These are phyloP conservation scores for Dalbergia oliveri DNA, from an alignment of 306 rosid species.

Conservation along the genomic window DNA sequence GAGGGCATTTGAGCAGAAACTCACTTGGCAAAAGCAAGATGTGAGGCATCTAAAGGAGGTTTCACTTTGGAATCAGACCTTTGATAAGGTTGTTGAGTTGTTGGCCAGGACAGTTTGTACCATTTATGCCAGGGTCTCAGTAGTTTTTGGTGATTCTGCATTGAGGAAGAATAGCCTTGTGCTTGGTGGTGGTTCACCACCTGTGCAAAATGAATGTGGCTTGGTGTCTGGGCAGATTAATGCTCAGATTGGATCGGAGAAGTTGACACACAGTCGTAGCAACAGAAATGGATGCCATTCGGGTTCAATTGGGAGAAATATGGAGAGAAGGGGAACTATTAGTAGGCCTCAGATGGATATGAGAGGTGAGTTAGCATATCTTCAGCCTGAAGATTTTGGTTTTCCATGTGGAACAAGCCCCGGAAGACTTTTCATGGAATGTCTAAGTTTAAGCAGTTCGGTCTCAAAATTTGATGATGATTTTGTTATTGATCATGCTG, in stretches of 20 bases:
- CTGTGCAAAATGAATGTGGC: conserved; percentile 46
- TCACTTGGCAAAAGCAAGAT: conserved; percentile 87
- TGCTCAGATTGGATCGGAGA: conserved; percentile 51
- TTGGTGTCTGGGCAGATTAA: conserved; percentile 49
- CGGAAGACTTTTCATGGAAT: conserved; percentile 92
- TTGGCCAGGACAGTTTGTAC: conserved; percentile 96
- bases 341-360: conserved; percentile 57
- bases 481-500: conserved; percentile 52
- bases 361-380: conserved; percentile 63
- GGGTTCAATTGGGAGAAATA: conserved; percentile 49
- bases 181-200: conserved; percentile 56
- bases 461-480: conserved; percentile 64
- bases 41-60: conserved; percentile 83
- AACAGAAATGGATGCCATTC: conserved; percentile 51
- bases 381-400: conserved; percentile 73
- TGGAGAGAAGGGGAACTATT: conserved; percentile 54
- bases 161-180: conserved; percentile 47
- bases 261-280: conserved; percentile 55
- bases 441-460: conserved; percentile 86
- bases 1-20: conserved; percentile 83
- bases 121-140: conserved; percentile 72
- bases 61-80: conserved; percentile 91
- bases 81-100: conserved; percentile 91
- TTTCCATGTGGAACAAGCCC: conserved; percentile 91
- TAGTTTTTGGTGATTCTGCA: conserved; percentile 67